phyloP scores from a whole-genome alignment of 1,284 basidiomycete genomes.

The Cerrena zonata region DNA sequence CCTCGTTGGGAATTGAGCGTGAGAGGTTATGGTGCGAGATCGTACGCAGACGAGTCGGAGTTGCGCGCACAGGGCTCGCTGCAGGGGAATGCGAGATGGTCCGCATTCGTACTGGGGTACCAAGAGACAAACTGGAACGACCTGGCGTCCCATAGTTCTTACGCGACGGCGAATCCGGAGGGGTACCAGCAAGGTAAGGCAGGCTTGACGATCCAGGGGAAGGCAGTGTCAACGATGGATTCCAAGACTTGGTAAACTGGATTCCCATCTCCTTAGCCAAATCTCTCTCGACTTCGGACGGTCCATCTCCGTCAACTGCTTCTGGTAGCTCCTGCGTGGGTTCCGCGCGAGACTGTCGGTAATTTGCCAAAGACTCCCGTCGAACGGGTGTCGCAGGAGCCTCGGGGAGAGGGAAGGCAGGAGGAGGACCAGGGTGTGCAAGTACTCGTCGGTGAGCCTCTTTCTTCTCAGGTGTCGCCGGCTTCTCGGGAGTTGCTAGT shows the following conservation, averaged over 20 bases:
- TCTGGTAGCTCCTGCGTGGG: slow-evolving; percentile 17
- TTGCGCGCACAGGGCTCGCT: not conserved
- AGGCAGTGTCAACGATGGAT: slow-evolving; percentile 5
- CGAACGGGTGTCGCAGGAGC: slow-evolving; percentile 1
- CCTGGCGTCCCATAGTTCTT: not conserved
- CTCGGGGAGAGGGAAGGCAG: slow-evolving; percentile 8
- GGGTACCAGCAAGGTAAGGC: slow-evolving; percentile 1
- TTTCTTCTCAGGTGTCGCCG: too few species aligned
- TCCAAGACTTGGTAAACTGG: not conserved
- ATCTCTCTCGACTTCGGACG: slow-evolving; percentile 4
- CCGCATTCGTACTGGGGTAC: not conserved
- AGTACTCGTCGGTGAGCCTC: too few species aligned
- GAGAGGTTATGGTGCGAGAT: not conserved
- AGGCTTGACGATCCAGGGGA: not conserved
- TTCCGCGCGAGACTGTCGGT: not conserved
- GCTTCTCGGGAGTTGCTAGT: not conserved
- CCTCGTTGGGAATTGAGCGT: not conserved
- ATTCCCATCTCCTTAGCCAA: slow-evolving; percentile 4
- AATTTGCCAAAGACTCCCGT: not conserved
- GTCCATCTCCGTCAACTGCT: slow-evolving; percentile 13
- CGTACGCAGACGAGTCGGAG: not conserved
- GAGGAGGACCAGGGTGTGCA: slow-evolving; percentile 1
- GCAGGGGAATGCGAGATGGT: not conserved
- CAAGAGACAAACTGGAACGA: not conserved
- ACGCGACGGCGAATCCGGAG: not conserved